phyloP scores from a whole-genome alignment of 139 green algal species.

The Coelastrella sp. region DNA sequence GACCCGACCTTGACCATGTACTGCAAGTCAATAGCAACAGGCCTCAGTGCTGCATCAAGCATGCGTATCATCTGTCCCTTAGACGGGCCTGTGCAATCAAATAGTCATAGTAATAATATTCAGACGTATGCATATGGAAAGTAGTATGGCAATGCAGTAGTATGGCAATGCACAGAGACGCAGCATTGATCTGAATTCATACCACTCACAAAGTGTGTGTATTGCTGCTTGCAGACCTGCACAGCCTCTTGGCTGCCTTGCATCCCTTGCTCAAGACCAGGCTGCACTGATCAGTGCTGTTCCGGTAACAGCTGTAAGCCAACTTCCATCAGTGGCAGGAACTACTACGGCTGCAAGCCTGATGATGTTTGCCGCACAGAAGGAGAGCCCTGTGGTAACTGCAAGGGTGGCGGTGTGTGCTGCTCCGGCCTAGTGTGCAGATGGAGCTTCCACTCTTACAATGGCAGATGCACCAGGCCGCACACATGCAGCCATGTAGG shows the following conservation, averaged over 20 bases:
- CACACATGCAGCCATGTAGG: not conserved
- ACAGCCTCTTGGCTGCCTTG: not conserved
- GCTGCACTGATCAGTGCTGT: not conserved
- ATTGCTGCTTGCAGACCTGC: not conserved
- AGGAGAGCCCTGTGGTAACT: too few species aligned
- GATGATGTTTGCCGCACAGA: not conserved
- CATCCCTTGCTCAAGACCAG: not conserved
- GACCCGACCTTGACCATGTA: not conserved
- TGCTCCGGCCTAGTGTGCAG: not conserved
- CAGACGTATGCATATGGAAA: too few species aligned
- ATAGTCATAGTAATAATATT: too few species aligned
- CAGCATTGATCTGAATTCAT: not conserved
- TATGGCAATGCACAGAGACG: not conserved
- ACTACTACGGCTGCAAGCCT: not conserved
- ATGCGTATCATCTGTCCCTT: too few species aligned
- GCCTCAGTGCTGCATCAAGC: too few species aligned
- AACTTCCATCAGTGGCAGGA: not conserved
- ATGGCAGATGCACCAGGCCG: not conserved
- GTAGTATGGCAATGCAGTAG: too few species aligned
- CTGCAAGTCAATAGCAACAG: too few species aligned
- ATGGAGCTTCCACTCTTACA: not conserved
- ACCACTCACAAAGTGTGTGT: too few species aligned
- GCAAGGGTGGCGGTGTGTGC: too few species aligned
- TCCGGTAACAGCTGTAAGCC: not conserved
- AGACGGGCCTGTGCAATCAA: too few species aligned